Conservation (phyloP, 208 protist genomes). For the Trypanosoma rangeli region DNA sequence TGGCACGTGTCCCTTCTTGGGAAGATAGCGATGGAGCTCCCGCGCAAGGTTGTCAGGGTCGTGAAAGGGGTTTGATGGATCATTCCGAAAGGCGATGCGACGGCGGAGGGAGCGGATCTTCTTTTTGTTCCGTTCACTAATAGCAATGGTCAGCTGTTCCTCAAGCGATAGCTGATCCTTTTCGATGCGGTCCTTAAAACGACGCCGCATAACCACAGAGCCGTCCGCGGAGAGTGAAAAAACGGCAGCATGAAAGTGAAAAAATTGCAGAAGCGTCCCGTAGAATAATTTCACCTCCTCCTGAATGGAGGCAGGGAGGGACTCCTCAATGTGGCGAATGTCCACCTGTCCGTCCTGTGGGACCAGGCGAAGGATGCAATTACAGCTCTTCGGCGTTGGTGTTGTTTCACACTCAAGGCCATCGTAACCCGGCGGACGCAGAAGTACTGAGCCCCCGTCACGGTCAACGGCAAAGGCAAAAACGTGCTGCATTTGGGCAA, state of each 20-base stretch:
- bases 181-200: constrained; percentile 64
- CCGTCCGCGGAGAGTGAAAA: constrained; percentile 68
- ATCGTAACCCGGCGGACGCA: constrained; percentile 58
- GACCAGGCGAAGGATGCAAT: constrained; percentile 48
- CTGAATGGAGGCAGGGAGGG: constrained; percentile 33
- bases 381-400: constrained; percentile 69
- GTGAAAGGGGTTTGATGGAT: constrained; percentile 83
- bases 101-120: constrained; percentile 70
- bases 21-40: constrained; percentile 75
- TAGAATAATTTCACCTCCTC: constrained; percentile 68
- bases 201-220: constrained; percentile 76
- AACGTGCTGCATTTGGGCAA: constrained; percentile 91
- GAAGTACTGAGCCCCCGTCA: constrained; percentile 58
- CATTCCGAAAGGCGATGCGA: constrained; percentile 81
- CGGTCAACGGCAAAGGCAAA: constrained; percentile 78
- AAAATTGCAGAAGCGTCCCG: constrained; percentile 49
- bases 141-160: constrained; percentile 80
- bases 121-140: constrained; percentile 53
- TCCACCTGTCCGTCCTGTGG: constrained; percentile 57
- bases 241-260: constrained; percentile 60
- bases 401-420: constrained; percentile 66
- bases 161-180: constrained; percentile 68
- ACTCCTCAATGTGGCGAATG: constrained; percentile 33
- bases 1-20: constrained; percentile 63
- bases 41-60: constrained; percentile 89